phyloP scores from a whole-genome alignment of 352 stramenopile genomes.

The Pythium graminicola region DNA sequence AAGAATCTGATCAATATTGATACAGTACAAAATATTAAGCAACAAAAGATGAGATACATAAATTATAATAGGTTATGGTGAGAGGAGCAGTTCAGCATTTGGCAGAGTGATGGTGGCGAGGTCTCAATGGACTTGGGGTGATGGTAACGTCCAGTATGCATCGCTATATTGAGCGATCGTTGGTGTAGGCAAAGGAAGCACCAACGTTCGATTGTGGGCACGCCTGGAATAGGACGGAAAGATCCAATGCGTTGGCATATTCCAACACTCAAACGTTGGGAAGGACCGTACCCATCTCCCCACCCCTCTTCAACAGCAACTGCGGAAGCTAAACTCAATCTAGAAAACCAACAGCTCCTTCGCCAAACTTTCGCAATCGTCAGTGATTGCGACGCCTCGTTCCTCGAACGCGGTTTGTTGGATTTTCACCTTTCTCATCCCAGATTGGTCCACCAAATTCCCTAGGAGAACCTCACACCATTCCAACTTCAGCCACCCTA shows the following conservation, averaged over 20 bases:
- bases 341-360: neutral
- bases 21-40: neutral
- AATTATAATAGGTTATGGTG: neutral
- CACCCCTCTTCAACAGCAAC: neutral
- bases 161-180: conserved; percentile 1
- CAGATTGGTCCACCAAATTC: no score
- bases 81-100: neutral
- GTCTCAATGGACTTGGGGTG: neutral
- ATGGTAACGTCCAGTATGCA: neutral
- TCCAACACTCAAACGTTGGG: no score
- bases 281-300: neutral
- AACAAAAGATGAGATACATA: neutral
- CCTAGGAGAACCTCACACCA: no score
- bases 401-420: conserved; percentile 12
- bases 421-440: no score
- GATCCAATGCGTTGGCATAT: neutral
- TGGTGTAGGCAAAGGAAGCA: conserved; percentile 1
- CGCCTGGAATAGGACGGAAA: no score
- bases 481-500: no score
- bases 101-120: conserved; percentile 2
- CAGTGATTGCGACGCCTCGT: no score
- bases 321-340: neutral
- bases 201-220: no score
- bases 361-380: neutral
- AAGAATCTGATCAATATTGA: neutral